Evolutionary conservation across 2,329 filamentous ascomycete genomes (phyloP), one percentile per base, ranked within the genome.

Genomic region (Annulohypoxylon truncatum): DNA sequence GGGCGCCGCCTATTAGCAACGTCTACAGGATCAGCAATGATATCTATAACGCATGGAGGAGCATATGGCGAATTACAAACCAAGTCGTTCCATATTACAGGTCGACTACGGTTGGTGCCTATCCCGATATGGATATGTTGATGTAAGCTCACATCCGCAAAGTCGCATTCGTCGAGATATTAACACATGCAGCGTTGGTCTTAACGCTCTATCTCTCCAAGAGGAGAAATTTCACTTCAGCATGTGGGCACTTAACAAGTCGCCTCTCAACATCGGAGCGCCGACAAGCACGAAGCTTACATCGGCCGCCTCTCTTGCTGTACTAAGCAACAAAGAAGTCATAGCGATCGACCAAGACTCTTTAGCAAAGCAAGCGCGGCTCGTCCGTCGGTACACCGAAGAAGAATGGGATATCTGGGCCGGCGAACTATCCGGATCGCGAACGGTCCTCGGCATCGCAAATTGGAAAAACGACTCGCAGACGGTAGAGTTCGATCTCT

Each of bases 301-400:
- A 0, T 77, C 79, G 0, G 60, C 73, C 0, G 73, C 75, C 0
- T 84, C 83, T 0, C 71, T 85, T 12, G 74, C 75, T 4, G 76
- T 84, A 13, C 72, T 85, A 48, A 78, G 77, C 1, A 88, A 88
- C 73, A 77, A 80, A 24, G 85, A 87, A 58, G 81, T 87, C 20
- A 84, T 89, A 22, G 82, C 82, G 0, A 84, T 87, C 71, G 89
- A 89, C 69, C 86, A 89, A 68, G 87, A 89, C 69, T 64, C 81
- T 0, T 74, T 88, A 0, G 85, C 81, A 0, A 76, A 82, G 56
- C 84, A 85, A 46, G 84, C 85, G 0, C 78, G 79, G n/a, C 76
- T 90, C 0, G 73, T 82, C 1, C 76, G 82, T 3, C 78, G 84
- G 4, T 82, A 82, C 70, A 82, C 83, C 0, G 80, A 83, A 20